A percentile compares a stretch with the other conserved stretches of the same genome.
phyloP scores from a whole-genome alignment of 2,329 filamentous ascomycete genomes.

The Atkinsonella hypoxylon region DNA sequence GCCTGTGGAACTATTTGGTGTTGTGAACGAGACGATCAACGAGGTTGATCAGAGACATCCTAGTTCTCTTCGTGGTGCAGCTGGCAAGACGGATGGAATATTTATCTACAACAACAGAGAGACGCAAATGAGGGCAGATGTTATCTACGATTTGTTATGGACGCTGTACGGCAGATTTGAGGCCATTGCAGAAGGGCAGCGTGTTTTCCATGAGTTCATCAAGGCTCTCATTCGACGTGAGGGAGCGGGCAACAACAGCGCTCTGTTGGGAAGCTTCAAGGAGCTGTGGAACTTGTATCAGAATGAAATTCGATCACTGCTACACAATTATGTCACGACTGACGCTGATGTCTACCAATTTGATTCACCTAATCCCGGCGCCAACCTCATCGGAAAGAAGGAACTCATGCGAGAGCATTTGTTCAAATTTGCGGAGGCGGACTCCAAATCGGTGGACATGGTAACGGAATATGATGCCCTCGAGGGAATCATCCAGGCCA shows the following conservation, averaged over 20 bases:
- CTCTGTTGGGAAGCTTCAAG: conserved; percentile 78
- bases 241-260: conserved; percentile 49
- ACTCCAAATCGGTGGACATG: conserved; percentile 68
- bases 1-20: conserved; percentile 83
- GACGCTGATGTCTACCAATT: conserved; percentile 66
- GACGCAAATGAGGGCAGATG: conserved; percentile 66
- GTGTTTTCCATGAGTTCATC: conserved; percentile 86
- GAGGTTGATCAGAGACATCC: conserved; percentile 91
- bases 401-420: conserved; percentile 49
- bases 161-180: conserved; percentile 94
- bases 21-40: conserved; percentile 89
- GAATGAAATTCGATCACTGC: conserved; percentile 85
- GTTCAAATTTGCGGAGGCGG: conserved; percentile 78
- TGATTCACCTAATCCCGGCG: conserved; percentile 39
- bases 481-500: conserved; percentile 78
- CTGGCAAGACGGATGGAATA: conserved; percentile 40
- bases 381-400: conserved; percentile 32
- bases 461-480: conserved; percentile 77
- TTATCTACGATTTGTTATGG: conserved; percentile 85
- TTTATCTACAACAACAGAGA: conserved; percentile 56
- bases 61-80: conserved; percentile 54
- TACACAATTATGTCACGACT: conserved; percentile 93
- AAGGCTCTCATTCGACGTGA: conserved; percentile 77
- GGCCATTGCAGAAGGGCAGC: conserved; percentile 89
- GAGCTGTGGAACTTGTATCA: conserved; percentile 97